A percentile compares a stretch with the other conserved stretches of the same genome.
Conservation (phyloP, 2,329 filamentous ascomycete species). For the Beauveria medogensis region DNA sequence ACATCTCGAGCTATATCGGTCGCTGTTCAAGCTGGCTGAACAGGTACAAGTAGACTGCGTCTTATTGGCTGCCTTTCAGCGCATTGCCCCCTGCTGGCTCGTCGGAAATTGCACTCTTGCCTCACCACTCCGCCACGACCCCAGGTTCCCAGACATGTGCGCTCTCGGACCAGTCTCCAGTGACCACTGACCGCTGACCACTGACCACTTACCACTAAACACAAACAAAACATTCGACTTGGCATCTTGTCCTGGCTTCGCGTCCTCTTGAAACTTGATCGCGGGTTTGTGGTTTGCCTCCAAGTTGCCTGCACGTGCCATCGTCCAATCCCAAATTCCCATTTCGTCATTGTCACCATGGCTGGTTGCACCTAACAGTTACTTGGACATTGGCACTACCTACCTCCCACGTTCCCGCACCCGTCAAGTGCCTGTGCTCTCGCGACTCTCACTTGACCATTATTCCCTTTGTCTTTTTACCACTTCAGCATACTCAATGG, state of each 20-base stretch:
- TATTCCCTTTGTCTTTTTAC: constrained; percentile 2
- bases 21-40: neutral
- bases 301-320: neutral
- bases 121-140: neutral
- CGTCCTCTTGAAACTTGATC: constrained; percentile 5
- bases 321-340: neutral
- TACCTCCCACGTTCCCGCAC: neutral
- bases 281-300: neutral
- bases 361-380: neutral
- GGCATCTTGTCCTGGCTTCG: neutral
- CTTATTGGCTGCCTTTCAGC: neutral
- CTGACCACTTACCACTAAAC: too few relatives aligned
- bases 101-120: constrained; percentile 2
- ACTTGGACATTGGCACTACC: neutral
- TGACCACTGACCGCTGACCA: too few relatives aligned
- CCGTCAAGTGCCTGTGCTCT: constrained; percentile 4
- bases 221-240: constrained; percentile 7
- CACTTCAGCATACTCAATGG: neutral
- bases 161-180: neutral
- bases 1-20: neutral
- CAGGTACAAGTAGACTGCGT: neutral
- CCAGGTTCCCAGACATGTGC: constrained; percentile 4
- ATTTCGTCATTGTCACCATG: constrained; percentile 2
- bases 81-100: neutral
- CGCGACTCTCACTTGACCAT: neutral